Conservation (phyloP, 306 rosid genomes). For the Canavalia ensiformis region DNA sequence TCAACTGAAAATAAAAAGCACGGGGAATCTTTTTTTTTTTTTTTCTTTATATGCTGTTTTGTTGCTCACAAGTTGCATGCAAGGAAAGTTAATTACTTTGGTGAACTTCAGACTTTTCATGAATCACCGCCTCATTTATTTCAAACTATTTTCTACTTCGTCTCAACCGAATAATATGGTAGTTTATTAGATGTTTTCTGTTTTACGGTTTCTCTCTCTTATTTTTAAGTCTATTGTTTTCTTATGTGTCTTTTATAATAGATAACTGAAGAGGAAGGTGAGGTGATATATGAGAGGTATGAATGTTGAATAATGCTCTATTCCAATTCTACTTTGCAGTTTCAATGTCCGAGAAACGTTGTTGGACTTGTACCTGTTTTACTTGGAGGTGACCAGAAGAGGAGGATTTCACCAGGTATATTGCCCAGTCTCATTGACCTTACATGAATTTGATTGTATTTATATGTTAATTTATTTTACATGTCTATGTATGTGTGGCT, state of each 20-base stretch:
- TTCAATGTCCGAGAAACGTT: slow-evolving; percentile 50
- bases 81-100: neutral
- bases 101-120: neutral
- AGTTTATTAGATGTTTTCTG: neutral
- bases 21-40: too few species aligned
- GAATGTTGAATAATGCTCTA: slow-evolving; percentile 20
- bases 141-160: neutral
- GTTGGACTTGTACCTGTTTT: slow-evolving; percentile 56
- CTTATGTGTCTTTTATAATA: neutral
- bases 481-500: neutral
- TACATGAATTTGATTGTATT: neutral
- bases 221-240: neutral
- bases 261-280: neutral
- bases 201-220: neutral
- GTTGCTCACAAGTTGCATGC: slow-evolving; percentile 5
- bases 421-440: neutral
- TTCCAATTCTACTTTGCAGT: slow-evolving; percentile 39
- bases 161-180: neutral
- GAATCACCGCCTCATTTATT: neutral
- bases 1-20: neutral
- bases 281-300: slow-evolving; percentile 10
- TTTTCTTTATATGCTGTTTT: neutral
- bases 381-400: slow-evolving; percentile 60
- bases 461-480: neutral
- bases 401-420: slow-evolving; percentile 63